A percentile compares a stretch with the other conserved stretches of the same genome.
Conservation (phyloP, 2,329 filamentous ascomycete genomes). For the Stemphylium vesicarium region DNA sequence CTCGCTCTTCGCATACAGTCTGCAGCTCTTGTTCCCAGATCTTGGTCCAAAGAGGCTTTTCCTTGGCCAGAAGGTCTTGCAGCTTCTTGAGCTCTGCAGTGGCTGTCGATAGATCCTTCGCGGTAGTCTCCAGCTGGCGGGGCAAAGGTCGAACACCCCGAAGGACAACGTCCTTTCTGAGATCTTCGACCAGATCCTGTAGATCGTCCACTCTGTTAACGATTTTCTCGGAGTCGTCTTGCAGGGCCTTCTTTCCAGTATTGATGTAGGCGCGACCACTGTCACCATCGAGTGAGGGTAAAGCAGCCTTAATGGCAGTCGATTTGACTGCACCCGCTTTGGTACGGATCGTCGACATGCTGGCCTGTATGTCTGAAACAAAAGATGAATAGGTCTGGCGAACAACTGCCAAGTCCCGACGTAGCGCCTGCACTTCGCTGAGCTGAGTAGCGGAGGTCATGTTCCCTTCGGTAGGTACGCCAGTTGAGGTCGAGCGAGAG, state of each 20-base stretch:
- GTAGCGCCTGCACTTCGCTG: constrained; percentile 78
- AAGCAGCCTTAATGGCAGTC: constrained; percentile 70
- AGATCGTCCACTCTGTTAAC: constrained; percentile 93
- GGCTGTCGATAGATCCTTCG: constrained; percentile 82
- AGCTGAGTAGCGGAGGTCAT: constrained; percentile 65
- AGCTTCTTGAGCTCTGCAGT: constrained; percentile 90
- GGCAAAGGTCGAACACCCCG: constrained; percentile 91
- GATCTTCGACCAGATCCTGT: constrained; percentile 95
- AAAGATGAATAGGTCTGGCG: constrained; percentile 94
- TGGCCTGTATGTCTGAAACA: constrained; percentile 83
- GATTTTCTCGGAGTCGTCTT: constrained; percentile 85
- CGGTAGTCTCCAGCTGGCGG: constrained; percentile 85
- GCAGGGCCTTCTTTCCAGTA: constrained; percentile 83
- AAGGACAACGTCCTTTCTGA: constrained; percentile 94
- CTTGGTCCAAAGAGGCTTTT: constrained; percentile 98
- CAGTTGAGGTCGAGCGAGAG: constrained; percentile 34
- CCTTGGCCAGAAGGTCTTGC: constrained; percentile 86
- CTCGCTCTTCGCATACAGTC: constrained; percentile 92
- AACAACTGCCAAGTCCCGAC: constrained; percentile 87
- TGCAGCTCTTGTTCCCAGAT: constrained; percentile 99
- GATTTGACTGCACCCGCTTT: constrained; percentile 85
- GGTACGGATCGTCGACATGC: constrained; percentile 80
- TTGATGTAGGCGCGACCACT: constrained; percentile 87
- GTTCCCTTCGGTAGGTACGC: constrained; percentile 29
- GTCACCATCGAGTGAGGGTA: constrained; percentile 76